These are phyloP conservation scores for barrel medic (Medicago truncatula) DNA, from an alignment of 306 rosid species.

Conservation along the genomic window MtrunA17r5.0-ANR NC_053049.1:27060501-27061000, in stretches of 20 bases:
- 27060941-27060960: neutral
- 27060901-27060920: neutral
- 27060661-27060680: conserved; percentile 51
- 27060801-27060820: no score
- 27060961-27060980: neutral
- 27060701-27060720: conserved; percentile 57
- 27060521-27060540: conserved; percentile 77
- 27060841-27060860: no score
- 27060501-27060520: conserved; percentile 83
- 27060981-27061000: neutral
- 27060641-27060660: conserved; percentile 87
- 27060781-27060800: no score
- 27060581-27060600: conserved; percentile 73
- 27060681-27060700: conserved; percentile 70
- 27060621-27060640: conserved; percentile 75
- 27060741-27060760: no score
- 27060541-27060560: conserved; percentile 93
- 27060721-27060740: no score
- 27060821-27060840: no score
- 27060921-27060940: neutral
- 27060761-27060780: no score
- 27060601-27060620: conserved; percentile 82
- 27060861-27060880: no score
- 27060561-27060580: conserved; percentile 79
- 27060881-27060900: no score